phyloP scores from a whole-genome alignment of 805 yeast species.

The Tetrapisispora taiwanensis region DNA sequence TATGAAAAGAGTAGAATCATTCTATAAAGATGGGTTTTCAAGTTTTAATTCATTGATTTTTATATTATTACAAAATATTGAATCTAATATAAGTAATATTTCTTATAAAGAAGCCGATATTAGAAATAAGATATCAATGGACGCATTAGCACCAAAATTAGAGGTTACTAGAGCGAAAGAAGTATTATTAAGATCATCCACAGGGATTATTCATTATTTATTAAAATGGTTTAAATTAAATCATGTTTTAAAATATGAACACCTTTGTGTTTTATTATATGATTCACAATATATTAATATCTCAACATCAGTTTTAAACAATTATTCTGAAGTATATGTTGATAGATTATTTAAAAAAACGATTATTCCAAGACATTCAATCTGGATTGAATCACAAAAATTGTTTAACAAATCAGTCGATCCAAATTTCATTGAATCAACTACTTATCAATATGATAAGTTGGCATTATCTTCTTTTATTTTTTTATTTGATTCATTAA shows the following conservation, averaged over 20 bases:
- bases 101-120: slow-evolving; percentile 14
- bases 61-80: slow-evolving; percentile 55
- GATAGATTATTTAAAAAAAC: slow-evolving; percentile 26
- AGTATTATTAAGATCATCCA: slow-evolving; percentile 46
- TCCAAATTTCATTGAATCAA: background rate
- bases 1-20: slow-evolving; percentile 47
- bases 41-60: slow-evolving; percentile 53
- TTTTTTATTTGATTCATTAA: slow-evolving; percentile 37
- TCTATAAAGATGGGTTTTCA: slow-evolving; percentile 45
- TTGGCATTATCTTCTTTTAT: slow-evolving; percentile 14
- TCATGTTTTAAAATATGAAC: slow-evolving; percentile 73
- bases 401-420: slow-evolving; percentile 7
- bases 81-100: slow-evolving; percentile 34
- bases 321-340: slow-evolving; percentile 20
- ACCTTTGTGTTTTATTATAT: slow-evolving; percentile 56
- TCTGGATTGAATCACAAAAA: slow-evolving; percentile 24
- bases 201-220: slow-evolving; percentile 43
- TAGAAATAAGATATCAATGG: slow-evolving; percentile 6
- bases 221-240: slow-evolving; percentile 70
- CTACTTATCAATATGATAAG: background rate
- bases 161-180: slow-evolving; percentile 57
- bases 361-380: slow-evolving; percentile 11
- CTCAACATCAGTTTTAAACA: slow-evolving; percentile 18
- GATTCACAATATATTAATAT: slow-evolving; percentile 50
- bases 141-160: slow-evolving; percentile 26